Base-by-base conservation (phyloP, 2,329 filamentous ascomycete genomes). In the Penicillium sclerotigenum region DNA sequence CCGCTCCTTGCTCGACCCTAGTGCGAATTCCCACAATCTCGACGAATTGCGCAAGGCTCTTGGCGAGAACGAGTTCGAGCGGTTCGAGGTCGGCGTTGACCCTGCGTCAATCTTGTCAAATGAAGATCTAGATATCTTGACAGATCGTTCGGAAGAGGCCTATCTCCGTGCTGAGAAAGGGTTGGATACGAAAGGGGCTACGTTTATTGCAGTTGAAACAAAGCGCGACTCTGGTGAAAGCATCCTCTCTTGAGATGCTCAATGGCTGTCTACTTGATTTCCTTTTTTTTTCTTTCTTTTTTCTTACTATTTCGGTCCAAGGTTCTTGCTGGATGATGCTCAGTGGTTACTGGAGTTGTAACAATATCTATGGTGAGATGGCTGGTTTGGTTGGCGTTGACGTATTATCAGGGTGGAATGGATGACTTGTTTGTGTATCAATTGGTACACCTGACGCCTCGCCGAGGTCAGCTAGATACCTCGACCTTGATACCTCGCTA, bases 131-230 rank as follows among this genome's bases (percentile, higher is more conserved):
- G 82, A 87, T 2, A 85, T 90, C 3, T 71, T 99, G 50, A 89
- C 90, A 42, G 92, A 97, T 74, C 79, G 91, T 26, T 85, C 81
- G 60, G 80, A 83, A 46, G 84, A 85, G 65, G 86, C 86, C 3
- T 88, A 87, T 74, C 83, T 83, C 37, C 81, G 84, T 53, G 92
- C 92, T 1, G 91, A 93, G 57, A 88, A 85, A 67, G 92, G 92
- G 0, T 73, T 90, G 47, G 90, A 91, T 57, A 75, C 74, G 59
- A 74, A 69, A 50, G 79, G 77, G 0, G 63, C 69, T 46, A 73
- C 78, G 0, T 95, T 91, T 70, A 84, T 84, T 68, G 87, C 91
- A 48, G 89, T 97, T 13, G 91, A 93, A 73, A 95, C 90, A n/a
- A 86, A 83, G 71, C 77, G 76, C 47, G 81, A 82, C 48, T 29